Evolutionary conservation across 257 asterid genomes (phyloP).

Genomic region (Eucommia ulmoides): DNA sequence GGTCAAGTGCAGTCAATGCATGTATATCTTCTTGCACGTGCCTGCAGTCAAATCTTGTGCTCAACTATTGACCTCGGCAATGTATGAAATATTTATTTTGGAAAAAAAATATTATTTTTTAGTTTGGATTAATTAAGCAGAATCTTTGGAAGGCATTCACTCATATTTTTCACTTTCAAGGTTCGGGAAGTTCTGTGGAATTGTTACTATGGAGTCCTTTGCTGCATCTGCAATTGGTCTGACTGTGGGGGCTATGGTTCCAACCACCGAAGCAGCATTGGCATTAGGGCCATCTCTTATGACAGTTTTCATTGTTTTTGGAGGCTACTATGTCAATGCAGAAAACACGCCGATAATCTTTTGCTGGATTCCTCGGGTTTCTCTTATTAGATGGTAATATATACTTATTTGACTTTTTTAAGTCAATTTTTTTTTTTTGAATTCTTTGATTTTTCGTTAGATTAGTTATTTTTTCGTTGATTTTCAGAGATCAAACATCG

Average conservation of each 20-base stretch:
- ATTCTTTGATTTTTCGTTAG: too few species aligned
- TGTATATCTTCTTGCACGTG: too few species aligned
- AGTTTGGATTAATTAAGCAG: too few species aligned
- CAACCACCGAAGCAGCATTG: conserved; percentile 93
- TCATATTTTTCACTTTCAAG: conserved; percentile 22
- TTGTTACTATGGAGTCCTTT: conserved; percentile 80
- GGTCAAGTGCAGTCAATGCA: too few species aligned
- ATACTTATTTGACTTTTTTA: conserved; percentile 1
- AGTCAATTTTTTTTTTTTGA: not conserved
- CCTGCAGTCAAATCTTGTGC: too few species aligned
- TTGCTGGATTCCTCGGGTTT: conserved; percentile 90
- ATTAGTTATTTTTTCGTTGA: too few species aligned
- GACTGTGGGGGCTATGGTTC: conserved; percentile 97
- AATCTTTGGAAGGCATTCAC: not conserved
- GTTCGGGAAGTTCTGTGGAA: conserved; percentile 83
- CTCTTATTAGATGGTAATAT: conserved; percentile 83
- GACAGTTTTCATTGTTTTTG: conserved; percentile 96
- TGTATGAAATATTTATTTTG: too few species aligned
- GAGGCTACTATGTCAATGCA: conserved; percentile 89
- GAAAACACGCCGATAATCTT: conserved; percentile 83
- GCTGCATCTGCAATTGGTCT: conserved; percentile 98
- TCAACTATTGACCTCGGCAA: too few species aligned
- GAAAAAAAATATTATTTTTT: too few species aligned
- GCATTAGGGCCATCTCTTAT: conserved; percentile 92
- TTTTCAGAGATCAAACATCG: too few species aligned